Conservation (phyloP, 352 stramenopile genomes). For the Phytophthora sojae region DNA sequence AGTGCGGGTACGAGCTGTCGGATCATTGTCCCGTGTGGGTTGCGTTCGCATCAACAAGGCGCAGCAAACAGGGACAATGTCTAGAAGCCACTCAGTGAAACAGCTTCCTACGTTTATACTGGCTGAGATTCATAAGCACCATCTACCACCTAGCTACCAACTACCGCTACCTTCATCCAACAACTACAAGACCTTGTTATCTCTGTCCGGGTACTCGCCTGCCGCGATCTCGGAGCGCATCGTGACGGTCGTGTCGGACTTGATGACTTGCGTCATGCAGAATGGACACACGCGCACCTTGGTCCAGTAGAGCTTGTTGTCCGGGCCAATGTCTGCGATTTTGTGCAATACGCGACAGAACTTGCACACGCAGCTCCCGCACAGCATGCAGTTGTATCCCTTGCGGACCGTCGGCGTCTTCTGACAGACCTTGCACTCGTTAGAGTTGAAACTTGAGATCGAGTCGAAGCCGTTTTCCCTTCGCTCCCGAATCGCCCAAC, state of each 20-base stretch:
- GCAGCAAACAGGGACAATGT: conserved; percentile 4
- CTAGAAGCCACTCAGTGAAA: too few species aligned
- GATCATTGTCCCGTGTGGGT: conserved; percentile 77
- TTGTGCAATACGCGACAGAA: conserved; percentile 39
- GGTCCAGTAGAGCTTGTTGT: conserved; percentile 46
- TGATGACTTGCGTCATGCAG: conserved; percentile 44
- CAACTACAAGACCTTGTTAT: conserved; percentile 13
- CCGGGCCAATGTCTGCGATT: conserved; percentile 31
- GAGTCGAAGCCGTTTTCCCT: conserved; percentile 12
- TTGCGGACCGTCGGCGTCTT: conserved; percentile 35
- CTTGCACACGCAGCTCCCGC: conserved; percentile 37
- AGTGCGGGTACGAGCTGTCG: conserved; percentile 62
- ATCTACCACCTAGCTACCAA: conserved; percentile 5
- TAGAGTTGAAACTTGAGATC: conserved; percentile 1
- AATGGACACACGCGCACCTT: conserved; percentile 39
- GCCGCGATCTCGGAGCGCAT: conserved; percentile 42
- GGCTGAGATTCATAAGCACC: too few species aligned
- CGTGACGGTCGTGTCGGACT: conserved; percentile 35
- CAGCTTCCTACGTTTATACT: too few species aligned
- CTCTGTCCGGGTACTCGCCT: conserved; percentile 36
- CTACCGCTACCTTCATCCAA: background rate
- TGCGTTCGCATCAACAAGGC: conserved; percentile 31
- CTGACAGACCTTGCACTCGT: conserved; percentile 40
- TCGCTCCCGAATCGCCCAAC: conserved; percentile 36
- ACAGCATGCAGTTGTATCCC: conserved; percentile 38